phyloP scores from a whole-genome alignment of 2,329 filamentous ascomycete genomes.

The Thielaviopsis punctulata region DNA sequence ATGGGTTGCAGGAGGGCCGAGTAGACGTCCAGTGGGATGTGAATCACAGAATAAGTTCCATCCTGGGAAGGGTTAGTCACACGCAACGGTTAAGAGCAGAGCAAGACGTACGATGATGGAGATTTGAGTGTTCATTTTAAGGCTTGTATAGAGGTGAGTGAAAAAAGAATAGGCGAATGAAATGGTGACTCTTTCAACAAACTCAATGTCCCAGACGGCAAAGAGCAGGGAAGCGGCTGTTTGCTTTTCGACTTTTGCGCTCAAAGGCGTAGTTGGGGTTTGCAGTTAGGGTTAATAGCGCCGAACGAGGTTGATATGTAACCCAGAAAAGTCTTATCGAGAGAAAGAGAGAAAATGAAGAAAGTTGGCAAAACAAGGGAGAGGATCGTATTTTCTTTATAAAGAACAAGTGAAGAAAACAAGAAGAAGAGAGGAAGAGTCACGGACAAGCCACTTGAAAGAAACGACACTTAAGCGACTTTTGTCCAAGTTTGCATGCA shows the following conservation, averaged over 20 bases:
- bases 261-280: no score
- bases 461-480: neutral
- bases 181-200: no score
- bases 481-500: no score
- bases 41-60: constrained; percentile 71
- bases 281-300: no score
- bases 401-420: neutral
- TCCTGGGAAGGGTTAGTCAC: constrained; percentile 41
- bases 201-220: no score
- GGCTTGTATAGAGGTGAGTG: neutral
- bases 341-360: neutral
- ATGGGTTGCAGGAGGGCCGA: constrained; percentile 70
- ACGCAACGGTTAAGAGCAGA: constrained; percentile 10
- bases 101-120: neutral
- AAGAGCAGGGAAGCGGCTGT: no score
- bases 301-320: no score
- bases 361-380: neutral
- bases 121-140: neutral
- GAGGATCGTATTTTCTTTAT: neutral
- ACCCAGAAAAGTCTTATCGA: no score
- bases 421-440: neutral
- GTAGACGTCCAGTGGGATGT: constrained; percentile 70
- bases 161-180: no score
- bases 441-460: neutral
- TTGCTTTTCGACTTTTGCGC: no score